Evolutionary conservation across 192 early-diverging fungal species (phyloP).

Genomic region (Fimicolochytrium jonesii): DNA sequence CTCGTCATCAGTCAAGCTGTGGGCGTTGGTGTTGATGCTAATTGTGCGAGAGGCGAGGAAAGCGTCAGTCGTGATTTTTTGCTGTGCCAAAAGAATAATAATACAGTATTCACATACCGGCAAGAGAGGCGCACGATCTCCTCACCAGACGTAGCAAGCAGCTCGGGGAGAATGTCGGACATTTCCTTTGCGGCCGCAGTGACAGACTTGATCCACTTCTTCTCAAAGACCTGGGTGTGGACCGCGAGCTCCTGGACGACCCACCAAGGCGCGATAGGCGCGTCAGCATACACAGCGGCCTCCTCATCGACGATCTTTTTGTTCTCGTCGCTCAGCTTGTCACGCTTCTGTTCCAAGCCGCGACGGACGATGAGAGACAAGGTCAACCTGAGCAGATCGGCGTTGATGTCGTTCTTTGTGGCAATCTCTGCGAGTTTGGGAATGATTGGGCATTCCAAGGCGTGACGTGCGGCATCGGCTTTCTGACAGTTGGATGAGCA

Average conservation of each 20-base stretch:
- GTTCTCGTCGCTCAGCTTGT: constrained; percentile 7
- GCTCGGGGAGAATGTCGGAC: constrained; percentile 31
- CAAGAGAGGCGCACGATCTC: constrained; percentile 47
- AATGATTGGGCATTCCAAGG: constrained; percentile 28
- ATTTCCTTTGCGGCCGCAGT: constrained; percentile 28
- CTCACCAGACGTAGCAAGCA: constrained; percentile 26
- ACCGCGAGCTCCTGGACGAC: constrained; percentile 24
- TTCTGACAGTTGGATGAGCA: constrained; percentile 51
- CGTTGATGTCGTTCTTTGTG: constrained; percentile 27
- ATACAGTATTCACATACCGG: constrained; percentile 21
- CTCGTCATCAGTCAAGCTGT: constrained; percentile 46
- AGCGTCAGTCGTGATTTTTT: too few species aligned
- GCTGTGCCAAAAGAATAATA: too few species aligned
- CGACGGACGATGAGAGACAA: constrained; percentile 24
- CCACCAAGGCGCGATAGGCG: constrained; percentile 25
- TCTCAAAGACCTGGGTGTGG: constrained; percentile 30
- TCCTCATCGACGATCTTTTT: constrained; percentile 5
- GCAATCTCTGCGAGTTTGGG: constrained; percentile 29
- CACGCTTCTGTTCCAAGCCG: constrained; percentile 14
- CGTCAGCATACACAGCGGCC: background rate
- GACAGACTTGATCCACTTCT: constrained; percentile 29
- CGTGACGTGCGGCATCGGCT: constrained; percentile 30
- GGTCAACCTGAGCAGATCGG: constrained; percentile 29
- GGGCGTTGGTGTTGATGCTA: constrained; percentile 60
- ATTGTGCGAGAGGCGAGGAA: constrained; percentile 6